These are phyloP conservation scores for Globisporangium yorkense DNA, from an alignment of 352 stramenopile genomes.

Conservation along the genomic window DNA sequence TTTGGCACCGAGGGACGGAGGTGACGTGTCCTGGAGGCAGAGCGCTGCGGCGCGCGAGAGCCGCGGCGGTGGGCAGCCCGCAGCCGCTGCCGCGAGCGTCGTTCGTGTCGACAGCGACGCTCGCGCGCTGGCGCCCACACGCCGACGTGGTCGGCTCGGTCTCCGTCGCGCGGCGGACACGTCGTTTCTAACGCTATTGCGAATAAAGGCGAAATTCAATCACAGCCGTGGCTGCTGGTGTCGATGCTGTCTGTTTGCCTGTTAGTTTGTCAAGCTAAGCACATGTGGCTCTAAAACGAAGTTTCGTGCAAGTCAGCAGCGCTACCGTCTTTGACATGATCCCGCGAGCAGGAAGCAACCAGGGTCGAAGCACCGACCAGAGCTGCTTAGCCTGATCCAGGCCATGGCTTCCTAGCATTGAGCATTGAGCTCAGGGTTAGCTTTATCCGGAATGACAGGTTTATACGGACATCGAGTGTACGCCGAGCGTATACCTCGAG, in stretches of 20 bases:
- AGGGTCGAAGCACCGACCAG: too few relatives aligned
- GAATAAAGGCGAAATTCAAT: constrained; percentile 87
- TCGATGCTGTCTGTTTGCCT: background rate
- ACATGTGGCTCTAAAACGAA: too few relatives aligned
- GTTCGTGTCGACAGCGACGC: background rate
- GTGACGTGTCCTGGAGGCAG: constrained; percentile 7
- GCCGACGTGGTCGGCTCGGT: background rate
- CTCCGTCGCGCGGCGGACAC: constrained; percentile 14
- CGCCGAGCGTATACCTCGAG: too few relatives aligned
- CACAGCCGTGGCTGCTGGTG: constrained; percentile 11
- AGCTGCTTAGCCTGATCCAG: too few relatives aligned
- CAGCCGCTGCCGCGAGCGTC: background rate
- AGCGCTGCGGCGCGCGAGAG: background rate
- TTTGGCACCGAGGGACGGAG: constrained; percentile 15
- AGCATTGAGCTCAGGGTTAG: too few relatives aligned
- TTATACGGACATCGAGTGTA: too few relatives aligned
- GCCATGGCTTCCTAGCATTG: too few relatives aligned
- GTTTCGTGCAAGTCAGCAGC: too few relatives aligned
- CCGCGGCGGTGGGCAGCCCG: background rate
- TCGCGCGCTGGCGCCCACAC: background rate
- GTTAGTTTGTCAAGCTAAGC: background rate
- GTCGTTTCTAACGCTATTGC: constrained; percentile 63
- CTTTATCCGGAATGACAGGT: background rate
- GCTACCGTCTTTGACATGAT: too few relatives aligned
- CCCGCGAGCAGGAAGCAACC: too few relatives aligned